phyloP scores from a whole-genome alignment of 2,329 filamentous ascomycete genomes.

The Verticillium tricorpus region DNA sequence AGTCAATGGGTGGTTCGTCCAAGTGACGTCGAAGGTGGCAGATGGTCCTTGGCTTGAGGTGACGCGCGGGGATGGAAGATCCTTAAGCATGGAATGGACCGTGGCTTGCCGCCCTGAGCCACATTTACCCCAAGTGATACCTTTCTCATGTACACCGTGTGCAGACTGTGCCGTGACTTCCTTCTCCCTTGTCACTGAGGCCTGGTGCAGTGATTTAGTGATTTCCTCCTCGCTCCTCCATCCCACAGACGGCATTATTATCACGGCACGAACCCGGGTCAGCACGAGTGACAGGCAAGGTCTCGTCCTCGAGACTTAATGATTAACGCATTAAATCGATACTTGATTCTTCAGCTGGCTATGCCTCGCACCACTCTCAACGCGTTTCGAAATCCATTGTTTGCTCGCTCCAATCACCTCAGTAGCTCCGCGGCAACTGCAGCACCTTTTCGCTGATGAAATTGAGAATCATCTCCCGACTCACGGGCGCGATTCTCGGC shows the following conservation, averaged over 20 bases:
- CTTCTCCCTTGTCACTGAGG: background rate
- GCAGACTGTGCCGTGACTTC: background rate
- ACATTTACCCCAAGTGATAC: background rate
- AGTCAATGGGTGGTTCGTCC: no score
- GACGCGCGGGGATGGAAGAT: background rate
- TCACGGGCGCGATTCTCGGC: conserved; percentile 60
- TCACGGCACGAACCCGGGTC: no score
- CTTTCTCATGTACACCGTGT: background rate
- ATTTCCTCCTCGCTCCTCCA: no score
- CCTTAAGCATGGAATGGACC: background rate
- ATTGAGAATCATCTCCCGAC: conserved; percentile 72
- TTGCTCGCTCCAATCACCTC: background rate
- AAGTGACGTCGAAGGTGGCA: no score
- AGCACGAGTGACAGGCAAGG: no score
- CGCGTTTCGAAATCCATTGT: background rate
- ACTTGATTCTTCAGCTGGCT: no score
- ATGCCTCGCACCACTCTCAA: background rate
- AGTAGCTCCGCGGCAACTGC: conserved; percentile 65
- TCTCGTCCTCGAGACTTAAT: no score
- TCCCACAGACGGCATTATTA: no score
- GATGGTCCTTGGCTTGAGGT: background rate
- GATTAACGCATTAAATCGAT: no score
- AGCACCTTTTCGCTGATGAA: conserved; percentile 66
- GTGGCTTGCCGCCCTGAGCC: background rate
- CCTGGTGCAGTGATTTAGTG: no score